Base-by-base conservation (phyloP, 1,139 yeast genomes). In the Kodamaea ohmeri region DNA sequence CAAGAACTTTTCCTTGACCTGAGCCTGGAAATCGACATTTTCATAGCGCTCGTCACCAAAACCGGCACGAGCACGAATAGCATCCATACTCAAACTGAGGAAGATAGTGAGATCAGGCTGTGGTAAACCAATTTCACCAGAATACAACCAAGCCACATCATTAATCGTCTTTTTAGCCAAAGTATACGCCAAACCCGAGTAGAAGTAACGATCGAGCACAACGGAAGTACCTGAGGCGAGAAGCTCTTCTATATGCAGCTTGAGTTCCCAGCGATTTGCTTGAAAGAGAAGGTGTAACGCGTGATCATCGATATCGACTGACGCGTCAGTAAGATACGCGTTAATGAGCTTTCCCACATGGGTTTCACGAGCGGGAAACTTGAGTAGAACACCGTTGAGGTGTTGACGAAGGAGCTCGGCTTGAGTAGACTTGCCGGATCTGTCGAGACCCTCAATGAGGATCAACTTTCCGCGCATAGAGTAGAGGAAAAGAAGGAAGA, bases 41-140 rank as follows among this genome's bases (percentile, higher is more conserved):
- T 94, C 99, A 60, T 94, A 94, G 40, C 97, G 66, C 60, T 94
- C 99, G 18, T 80, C 83, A 15, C 99, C 99, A 70, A 85, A 94
- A 1, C 95, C 95, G 14, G 78, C 80, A 40, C 98, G 70, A 11
- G 58, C 51, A 13, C 65, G 53, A 33, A 72, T 62, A 25, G 78
- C 82, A 2, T 66, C 71, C 28, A 68, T 52, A 19, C 69, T 70
- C 35, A 88, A 74, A 18, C 88, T 83, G 42, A 94, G 65, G 49
- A 92, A 94, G 1, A 94, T 44, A 0, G 92, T 84, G 38, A 84
- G 45, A 57, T 94, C 99, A 0, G 99, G 98, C 47, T 69, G 76
- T 1, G 96, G 92, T 15, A 94, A 71, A 0, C 98, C 98, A 22
- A 64, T 62, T 53, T 94, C 98, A 0, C 96, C 92, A 16, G 68